phyloP scores from a whole-genome alignment of 2,329 filamentous ascomycete genomes.

The Purpureocillium takamizusanense region DNA sequence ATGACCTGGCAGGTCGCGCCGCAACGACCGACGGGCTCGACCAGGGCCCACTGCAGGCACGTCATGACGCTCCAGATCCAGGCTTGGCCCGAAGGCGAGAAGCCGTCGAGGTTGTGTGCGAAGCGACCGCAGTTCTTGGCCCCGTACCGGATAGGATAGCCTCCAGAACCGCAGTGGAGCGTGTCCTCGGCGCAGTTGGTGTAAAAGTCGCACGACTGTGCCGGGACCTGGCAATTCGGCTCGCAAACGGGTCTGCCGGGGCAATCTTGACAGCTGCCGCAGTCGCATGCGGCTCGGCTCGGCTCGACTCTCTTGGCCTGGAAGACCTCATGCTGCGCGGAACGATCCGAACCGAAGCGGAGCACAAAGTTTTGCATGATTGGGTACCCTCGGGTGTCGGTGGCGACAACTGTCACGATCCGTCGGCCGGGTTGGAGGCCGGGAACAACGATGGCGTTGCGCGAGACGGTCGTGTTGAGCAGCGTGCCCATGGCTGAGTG shows the following conservation, averaged over 20 bases:
- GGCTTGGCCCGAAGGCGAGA: background rate
- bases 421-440: background rate
- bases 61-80: conserved; percentile 6
- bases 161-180: conserved; percentile 1
- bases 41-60: conserved; percentile 4
- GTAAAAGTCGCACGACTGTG: conserved; percentile 6
- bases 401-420: background rate
- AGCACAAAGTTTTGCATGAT: background rate
- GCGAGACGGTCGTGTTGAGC: background rate
- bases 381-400: background rate
- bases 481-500: too few relatives aligned
- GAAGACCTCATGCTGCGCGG: background rate
- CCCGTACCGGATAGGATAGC: conserved; percentile 4
- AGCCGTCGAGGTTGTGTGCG: background rate
- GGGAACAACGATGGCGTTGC: background rate
- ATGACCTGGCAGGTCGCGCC: conserved; percentile 3
- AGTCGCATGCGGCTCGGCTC: background rate
- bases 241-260: conserved; percentile 5
- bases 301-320: background rate
- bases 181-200: conserved; percentile 1
- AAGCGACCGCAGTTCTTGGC: conserved; percentile 1
- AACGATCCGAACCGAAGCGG: background rate
- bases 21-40: conserved; percentile 1
- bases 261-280: background rate
- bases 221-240: conserved; percentile 2